Percentiles rank a stretch among this genome's conserved stretches.
Conservation (phyloP, 768 basidiomycete genomes). For the Dentipellis sp. region DNA sequence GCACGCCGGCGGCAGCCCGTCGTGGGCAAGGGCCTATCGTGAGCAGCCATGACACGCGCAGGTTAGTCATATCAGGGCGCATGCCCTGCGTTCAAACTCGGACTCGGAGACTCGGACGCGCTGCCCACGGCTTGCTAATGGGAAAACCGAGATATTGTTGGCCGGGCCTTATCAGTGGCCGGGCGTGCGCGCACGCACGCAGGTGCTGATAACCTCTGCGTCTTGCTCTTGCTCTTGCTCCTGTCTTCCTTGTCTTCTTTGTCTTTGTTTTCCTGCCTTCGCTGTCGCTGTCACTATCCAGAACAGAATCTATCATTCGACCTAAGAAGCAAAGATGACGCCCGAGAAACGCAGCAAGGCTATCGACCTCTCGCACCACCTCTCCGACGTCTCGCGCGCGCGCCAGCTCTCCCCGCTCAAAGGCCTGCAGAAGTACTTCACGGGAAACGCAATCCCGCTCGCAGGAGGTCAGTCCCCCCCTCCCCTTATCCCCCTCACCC, state of each 20-base stretch:
- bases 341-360: constrained; percentile 33
- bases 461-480: constrained; percentile 49
- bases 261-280: background rate
- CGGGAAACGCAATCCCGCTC: constrained; percentile 43
- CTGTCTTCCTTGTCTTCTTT: background rate
- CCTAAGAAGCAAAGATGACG: constrained; percentile 12
- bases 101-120: no score
- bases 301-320: background rate
- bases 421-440: constrained; percentile 51
- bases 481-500: background rate
- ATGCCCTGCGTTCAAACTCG: no score
- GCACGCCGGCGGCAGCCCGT: no score
- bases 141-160: no score
- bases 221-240: background rate
- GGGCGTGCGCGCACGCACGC: no score
- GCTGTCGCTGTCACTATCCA: background rate
- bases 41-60: no score
- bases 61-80: no score
- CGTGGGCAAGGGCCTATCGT: no score
- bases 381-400: constrained; percentile 45
- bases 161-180: no score
- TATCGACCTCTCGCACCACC: constrained; percentile 64
- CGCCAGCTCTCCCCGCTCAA: constrained; percentile 54
- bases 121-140: no score
- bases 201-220: background rate